Evolutionary conservation across 1,139 yeast species (phyloP), one percentile per base, ranked within the genome.

Genomic region (Yarrowia galli): DNA sequence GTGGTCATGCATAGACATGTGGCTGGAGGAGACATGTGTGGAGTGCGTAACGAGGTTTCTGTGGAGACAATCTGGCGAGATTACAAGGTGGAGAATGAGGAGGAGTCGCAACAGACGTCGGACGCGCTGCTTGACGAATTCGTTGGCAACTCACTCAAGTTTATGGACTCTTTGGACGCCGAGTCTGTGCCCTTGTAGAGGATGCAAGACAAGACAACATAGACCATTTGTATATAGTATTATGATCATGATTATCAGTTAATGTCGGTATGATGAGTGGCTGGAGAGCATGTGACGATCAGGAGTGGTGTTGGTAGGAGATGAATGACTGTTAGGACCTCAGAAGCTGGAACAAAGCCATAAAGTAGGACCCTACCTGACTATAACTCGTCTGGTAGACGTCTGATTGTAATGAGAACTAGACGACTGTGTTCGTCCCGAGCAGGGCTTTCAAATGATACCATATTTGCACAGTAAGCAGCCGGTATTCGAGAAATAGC

Each of bases 141-240:
- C 20, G 51, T 58, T 13, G 49, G 51, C 2, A 43, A 58, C 48
- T 58, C 64, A 1, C 51, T 58, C 42, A 58, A 43, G 42, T 58
- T 58, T 10, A 43, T 58, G 49, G 64, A 58, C 36, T 43, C 51
- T 5, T 10, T 58, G 28, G 64, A 58, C 22, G 51, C 64, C 1
- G 64, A 58, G 51, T 25, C 51, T 1, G 12, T 32, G 15, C 32
- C 51, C 3, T 16, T 58, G n/a, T 58, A 58, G 23, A 8, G 12
- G 53, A 10, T 6, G 12, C n/a, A n/a, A 7, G 28, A 28, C 22
- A n/a, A 2, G 8, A 6, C 18, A n/a, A 25, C 6, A 16, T 6
- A n/a, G 10, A n/a, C 10, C 40, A 32, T 54, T 56, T 40, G 64
- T 58, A 58, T 58, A 58, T 58, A 58, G 64, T 58, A 58, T 20